Base-by-base conservation (phyloP, 2,329 filamentous ascomycete genomes). In the Paraconiothyrium sp. region DNA sequence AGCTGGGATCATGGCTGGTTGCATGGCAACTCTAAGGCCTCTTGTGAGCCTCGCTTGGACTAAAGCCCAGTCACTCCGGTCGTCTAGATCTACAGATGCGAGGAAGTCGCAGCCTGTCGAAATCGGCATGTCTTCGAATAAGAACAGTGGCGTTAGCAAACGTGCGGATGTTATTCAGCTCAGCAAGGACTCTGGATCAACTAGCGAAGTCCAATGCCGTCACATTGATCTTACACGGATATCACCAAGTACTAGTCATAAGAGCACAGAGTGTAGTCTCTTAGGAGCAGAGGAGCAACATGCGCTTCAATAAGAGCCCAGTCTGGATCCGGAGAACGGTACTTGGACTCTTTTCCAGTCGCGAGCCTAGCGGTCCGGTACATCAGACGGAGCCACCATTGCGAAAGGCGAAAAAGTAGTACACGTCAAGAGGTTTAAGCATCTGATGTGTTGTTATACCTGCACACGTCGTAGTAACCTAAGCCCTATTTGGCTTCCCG, bases 11-110 rank as follows among this genome's bases (percentile, higher is more conserved):
- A 78, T 78, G 8, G 82, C 83, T 27, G 82, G 79, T 27, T 83
- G 81, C 66, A 75, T 84, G 16, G 82, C 83, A 3, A 84, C 82
- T 0, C 76, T 84, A 3, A 80, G 82, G 1, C 83, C 83, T 1
- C 72, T 84, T 1, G 76, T 84, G 60, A 70, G 65, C 52, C 30
- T 24, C 6, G 63, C 54, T 34, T 43, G 63, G 39, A 30, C 8
- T 11, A 60, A 24, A 27, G 60, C 60, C 24, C 61, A 57, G 22
- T 61, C 58, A 11, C 47, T 71, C 16, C 61, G 47, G 14, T 66
- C 60, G 72, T 55, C 71, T 63, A 30, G 79, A 77, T 46, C 79
- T 78, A 47, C 79, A 39, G 51, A 51, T 14, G 22, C 52, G 14
- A 56, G 47, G 39, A 27, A 54, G 6, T 61, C 54, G 22, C 60